These are phyloP conservation scores for Klebsormidium nitens DNA, from an alignment of 139 green algal genomes.

Conservation along the genomic window DNA sequence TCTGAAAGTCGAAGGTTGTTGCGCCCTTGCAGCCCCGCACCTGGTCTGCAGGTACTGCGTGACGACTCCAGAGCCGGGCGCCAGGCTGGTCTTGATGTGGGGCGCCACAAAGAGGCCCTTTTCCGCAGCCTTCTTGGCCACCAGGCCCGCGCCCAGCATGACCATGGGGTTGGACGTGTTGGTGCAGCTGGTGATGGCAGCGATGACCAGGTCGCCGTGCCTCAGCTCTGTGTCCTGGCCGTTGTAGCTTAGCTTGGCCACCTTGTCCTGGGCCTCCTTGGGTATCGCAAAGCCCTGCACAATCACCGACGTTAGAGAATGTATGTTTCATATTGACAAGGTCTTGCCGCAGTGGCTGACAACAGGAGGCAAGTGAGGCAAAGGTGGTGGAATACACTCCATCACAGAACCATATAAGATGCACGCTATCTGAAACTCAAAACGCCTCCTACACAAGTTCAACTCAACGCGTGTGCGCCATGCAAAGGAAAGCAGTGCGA, in stretches of 20 bases:
- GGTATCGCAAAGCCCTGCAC: conserved; percentile 42
- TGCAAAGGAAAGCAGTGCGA: no score
- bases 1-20: no score
- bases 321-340: no score
- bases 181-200: conserved; percentile 45
- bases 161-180: conserved; percentile 49
- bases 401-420: no score
- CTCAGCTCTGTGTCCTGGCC: conserved; percentile 23
- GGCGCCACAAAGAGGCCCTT: conserved; percentile 43
- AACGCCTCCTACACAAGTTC: no score
- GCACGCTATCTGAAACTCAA: no score
- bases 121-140: conserved; percentile 44
- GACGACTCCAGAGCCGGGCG: conserved; percentile 42
- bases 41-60: conserved; percentile 43
- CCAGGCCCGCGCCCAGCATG: conserved; percentile 41
- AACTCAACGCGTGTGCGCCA: no score
- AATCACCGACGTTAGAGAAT: no score
- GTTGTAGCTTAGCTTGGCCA: conserved; percentile 32
- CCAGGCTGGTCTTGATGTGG: conserved; percentile 43
- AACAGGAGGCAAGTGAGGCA: no score
- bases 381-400: no score
- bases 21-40: conserved; percentile 16
- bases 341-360: no score
- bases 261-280: conserved; percentile 32
- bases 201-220: conserved; percentile 43